phyloP scores from a whole-genome alignment of 2,329 filamentous ascomycete species.

The Cryphonectria radicalis region DNA sequence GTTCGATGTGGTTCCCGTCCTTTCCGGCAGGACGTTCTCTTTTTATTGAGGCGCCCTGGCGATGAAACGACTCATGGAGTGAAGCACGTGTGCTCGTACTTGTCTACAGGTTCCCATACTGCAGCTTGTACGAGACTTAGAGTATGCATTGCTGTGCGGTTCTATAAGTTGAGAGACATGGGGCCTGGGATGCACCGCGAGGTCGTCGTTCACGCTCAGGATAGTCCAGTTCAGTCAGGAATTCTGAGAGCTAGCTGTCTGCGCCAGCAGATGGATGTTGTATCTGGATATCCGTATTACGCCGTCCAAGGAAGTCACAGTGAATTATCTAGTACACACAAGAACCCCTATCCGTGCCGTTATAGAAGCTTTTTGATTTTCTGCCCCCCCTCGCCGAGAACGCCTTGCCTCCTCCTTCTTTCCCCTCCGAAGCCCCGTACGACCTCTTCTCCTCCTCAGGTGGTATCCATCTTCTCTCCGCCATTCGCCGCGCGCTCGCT shows the following conservation, averaged over 20 bases:
- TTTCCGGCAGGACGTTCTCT: neutral
- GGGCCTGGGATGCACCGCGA: neutral
- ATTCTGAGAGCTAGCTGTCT: slow-evolving; percentile 8
- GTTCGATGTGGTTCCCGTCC: neutral
- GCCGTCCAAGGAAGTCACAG: slow-evolving; percentile 22
- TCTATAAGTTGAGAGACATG: neutral
- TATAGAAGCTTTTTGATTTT: slow-evolving; percentile 18
- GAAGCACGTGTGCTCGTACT: neutral
- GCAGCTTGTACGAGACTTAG: neutral
- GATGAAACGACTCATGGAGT: neutral
- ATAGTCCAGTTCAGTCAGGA: neutral
- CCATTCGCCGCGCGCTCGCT: slow-evolving; percentile 43
- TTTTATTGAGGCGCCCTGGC: neutral
- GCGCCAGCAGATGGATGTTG: slow-evolving; percentile 15
- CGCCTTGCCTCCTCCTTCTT: slow-evolving; percentile 21
- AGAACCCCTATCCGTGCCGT: slow-evolving; percentile 19
- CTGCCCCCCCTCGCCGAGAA: slow-evolving; percentile 20
- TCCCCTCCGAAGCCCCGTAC: neutral
- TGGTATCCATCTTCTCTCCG: slow-evolving; percentile 50
- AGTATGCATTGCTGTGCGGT: neutral
- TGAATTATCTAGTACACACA: slow-evolving; percentile 21
- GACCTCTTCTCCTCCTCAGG: slow-evolving; percentile 37
- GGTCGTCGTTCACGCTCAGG: too few relatives aligned
- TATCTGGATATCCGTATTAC: slow-evolving; percentile 26
- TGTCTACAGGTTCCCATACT: neutral